Base-by-base conservation (phyloP, 2,329 filamentous ascomycete species). In the Alternaria arborescens region DNA sequence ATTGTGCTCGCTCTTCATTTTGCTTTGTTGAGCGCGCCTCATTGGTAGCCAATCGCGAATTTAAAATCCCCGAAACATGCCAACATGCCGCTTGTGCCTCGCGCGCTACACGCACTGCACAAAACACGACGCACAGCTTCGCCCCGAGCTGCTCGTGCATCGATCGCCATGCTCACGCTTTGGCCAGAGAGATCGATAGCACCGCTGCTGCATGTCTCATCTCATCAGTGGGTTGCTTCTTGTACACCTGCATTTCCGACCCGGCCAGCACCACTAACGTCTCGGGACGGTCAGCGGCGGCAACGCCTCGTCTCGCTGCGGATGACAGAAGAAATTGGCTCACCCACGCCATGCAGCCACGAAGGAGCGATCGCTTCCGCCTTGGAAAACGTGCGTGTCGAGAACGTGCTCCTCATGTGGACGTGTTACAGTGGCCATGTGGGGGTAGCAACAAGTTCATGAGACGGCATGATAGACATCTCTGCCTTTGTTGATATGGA, bases 271-370 rank as follows among this genome's bases (percentile, higher is more conserved):
- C 38, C 38, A 46, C 50, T 53, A 63, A 63, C 60, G 54, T 52
- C 60, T 56, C 63, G 63, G 63, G 55, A 64, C 60, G 54, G 57
- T 56, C 57, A 59, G 63, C 58, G 30, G 55, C 61, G 61, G 54
- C 54, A 61, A 56, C 63, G 60, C 55, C 60, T 58, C 60, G 60
- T 60, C 57, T 56, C 42, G 47, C 50, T 51, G 59, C 48, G 34
- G 41, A 44, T 50, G 52, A 51, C 43, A 62, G 56, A 44, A 54
- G 53, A 50, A 38, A 56, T 53, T 56, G 60, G 56, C 34, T 51
- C 32, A 38, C 51, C 40, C 52, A 57, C 56, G 53, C 60, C 56
- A 65, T 57, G 52, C 52, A 50, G 61, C 53, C 54, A 55, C 56
- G 12, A 24, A 61, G 26, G 20, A 61, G 58, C 53, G 10, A 44